Evolutionary conservation across 768 basidiomycete genomes (phyloP), one percentile per base, ranked within the genome.

Genomic region (Lentinula detonsa): DNA sequence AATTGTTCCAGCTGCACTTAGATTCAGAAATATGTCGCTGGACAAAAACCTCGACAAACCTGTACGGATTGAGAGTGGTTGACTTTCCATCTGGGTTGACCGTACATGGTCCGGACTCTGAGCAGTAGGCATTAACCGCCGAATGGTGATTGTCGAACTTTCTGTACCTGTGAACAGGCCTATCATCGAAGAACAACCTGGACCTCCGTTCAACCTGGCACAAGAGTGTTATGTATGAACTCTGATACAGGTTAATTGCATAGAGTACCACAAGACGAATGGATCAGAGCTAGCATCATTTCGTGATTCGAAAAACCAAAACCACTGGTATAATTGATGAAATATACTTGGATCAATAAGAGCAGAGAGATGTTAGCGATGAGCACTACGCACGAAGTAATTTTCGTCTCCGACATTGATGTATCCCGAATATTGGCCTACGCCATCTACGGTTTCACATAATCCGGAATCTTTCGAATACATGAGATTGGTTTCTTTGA

Each of bases 281-380:
- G 79, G 79, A 1, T 78, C 78, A 4, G 70, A 75, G 59, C 76
- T 74, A 0, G 78, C 76, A 7, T 71, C 71, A 49, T 77, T 64
- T 39, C 80, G 74, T 18, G 79, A 72, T 60, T 78, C 80, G 53
- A 81, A 81, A 67, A 81, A 81, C 76, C 78, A 81, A 60, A 81
- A 81, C 76, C 75, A 81, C 78, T 79, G 45, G n/a, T 28, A 54
- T 53, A 16, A 23, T 21, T 5, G 7, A 16, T 9, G 55, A 42
- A 45, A 16, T 9, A 49, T 6, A 21, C 18, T 28, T 43, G 49
- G n/a, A 34, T 9, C 16, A n/a, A 18, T 9, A 1, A 42, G 16
- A 13, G 9, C 1, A 13, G 37, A 39, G 37, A 8, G 42, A 39
- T 18, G 34, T 34, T 28, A 4, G 10, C 31, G 2, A 9, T 61